Evolutionary conservation across 208 protist genomes (phyloP).

Genomic region (Polymyxa betae): DNA sequence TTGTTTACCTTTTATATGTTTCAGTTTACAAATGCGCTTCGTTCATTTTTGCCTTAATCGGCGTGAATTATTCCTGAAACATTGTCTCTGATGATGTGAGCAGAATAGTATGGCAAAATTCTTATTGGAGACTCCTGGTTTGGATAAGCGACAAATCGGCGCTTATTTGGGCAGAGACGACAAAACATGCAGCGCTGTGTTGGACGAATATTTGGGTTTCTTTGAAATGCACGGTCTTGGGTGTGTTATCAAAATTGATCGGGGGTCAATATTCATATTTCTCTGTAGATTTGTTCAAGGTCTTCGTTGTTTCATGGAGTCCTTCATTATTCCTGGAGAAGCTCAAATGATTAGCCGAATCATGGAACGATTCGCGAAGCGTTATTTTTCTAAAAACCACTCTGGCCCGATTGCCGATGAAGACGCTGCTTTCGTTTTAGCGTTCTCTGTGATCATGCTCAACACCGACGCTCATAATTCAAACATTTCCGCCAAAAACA

Average conservation of each 20-base stretch:
- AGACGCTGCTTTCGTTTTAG: slow-evolving; percentile 69
- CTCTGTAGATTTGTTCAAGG: slow-evolving; percentile 59
- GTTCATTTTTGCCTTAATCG: too few relatives aligned
- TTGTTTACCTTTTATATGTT: too few relatives aligned
- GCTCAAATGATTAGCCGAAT: slow-evolving; percentile 74
- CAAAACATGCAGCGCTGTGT: not conserved
- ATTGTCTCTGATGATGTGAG: too few relatives aligned
- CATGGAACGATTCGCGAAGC: slow-evolving; percentile 68
- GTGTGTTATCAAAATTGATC: too few relatives aligned
- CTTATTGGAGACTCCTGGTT: not conserved
- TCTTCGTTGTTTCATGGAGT: slow-evolving; percentile 54
- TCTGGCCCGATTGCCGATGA: slow-evolving; percentile 54
- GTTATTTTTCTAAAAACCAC: slow-evolving; percentile 63
- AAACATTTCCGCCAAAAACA: slow-evolving; percentile 61
- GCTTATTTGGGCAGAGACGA: not conserved
- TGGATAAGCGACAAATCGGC: not conserved
- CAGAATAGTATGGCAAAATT: not conserved
- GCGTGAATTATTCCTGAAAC: too few relatives aligned
- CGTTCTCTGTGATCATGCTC: slow-evolving; percentile 74
- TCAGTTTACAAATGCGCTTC: too few relatives aligned
- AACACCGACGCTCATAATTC: slow-evolving; percentile 70
- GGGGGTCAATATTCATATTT: too few relatives aligned
- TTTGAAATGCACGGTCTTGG: not conserved
- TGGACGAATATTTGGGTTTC: not conserved
- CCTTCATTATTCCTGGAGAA: slow-evolving; percentile 70